A percentile compares a stretch with the other conserved stretches of the same genome.
phyloP scores from a whole-genome alignment of 208 protist species.

The Wallacemonas collosoma region DNA sequence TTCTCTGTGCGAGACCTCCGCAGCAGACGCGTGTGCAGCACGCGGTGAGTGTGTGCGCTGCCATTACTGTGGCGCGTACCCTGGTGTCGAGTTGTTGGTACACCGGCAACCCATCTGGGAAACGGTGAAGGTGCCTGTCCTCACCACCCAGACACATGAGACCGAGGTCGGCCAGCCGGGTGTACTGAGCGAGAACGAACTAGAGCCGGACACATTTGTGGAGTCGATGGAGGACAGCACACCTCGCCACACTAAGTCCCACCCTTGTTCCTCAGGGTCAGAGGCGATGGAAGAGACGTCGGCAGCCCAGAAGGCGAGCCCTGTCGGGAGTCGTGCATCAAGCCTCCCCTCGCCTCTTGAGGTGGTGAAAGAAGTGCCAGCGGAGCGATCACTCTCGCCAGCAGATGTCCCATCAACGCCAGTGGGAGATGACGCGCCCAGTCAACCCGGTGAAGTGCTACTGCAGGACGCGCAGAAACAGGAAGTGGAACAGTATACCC shows the following conservation, averaged over 20 bases:
- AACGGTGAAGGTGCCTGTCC: neutral
- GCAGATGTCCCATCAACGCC: no score
- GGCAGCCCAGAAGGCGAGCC: no score
- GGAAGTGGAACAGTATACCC: neutral
- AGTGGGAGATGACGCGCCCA: no score
- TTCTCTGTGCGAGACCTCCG: no score
- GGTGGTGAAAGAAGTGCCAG: no score
- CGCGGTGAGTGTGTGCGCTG: neutral
- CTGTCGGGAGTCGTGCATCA: no score
- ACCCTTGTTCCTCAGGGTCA: no score
- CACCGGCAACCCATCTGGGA: neutral
- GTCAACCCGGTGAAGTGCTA: no score
- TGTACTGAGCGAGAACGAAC: neutral
- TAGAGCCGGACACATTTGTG: neutral
- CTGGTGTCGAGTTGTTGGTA: neutral
- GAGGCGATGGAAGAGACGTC: no score
- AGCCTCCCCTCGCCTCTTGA: no score
- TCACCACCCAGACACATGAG: neutral
- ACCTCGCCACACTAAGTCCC: no score
- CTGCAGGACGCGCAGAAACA: neutral
- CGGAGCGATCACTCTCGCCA: no score
- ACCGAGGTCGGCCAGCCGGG: neutral
- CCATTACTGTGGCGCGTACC: conserved; percentile 1
- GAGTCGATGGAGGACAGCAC: neutral
- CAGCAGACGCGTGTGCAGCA: neutral